These are phyloP conservation scores for Monilinia laxa DNA, from an alignment of 2,329 filamentous ascomycete genomes.

Conservation along the genomic window DNA sequence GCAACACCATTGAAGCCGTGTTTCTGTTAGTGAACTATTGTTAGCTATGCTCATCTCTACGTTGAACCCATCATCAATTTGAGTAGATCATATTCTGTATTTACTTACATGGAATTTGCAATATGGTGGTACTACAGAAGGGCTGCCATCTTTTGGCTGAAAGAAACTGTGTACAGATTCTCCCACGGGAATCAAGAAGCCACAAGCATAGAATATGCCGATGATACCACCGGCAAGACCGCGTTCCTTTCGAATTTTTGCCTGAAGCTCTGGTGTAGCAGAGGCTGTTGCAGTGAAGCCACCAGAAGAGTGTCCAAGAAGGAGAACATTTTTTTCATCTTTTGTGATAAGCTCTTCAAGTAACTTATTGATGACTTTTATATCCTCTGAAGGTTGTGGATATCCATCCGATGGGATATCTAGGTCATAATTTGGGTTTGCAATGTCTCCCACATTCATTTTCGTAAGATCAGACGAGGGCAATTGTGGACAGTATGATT, in stretches of 20 bases:
- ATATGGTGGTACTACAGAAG: not conserved
- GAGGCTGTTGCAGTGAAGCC: conserved; percentile 2
- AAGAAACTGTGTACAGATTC: conserved; percentile 18
- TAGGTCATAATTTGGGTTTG: conserved; percentile 9
- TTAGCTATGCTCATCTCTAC: not conserved
- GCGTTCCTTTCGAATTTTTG: not conserved
- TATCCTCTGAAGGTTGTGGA: conserved; percentile 4
- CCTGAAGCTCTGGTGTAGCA: conserved; percentile 2
- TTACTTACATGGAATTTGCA: conserved; percentile 13
- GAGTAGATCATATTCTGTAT: not conserved
- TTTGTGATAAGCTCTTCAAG: not conserved
- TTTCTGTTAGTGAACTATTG: not conserved
- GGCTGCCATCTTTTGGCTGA: conserved; percentile 12
- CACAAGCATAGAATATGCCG: conserved; percentile 3
- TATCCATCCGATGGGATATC: not conserved
- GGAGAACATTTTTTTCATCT: not conserved
- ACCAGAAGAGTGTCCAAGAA: conserved; percentile 6
- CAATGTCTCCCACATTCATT: not conserved
- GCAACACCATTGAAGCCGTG: conserved; percentile 18
- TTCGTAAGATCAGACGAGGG: conserved; percentile 10
- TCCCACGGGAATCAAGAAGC: conserved; percentile 4
- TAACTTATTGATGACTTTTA: not conserved
- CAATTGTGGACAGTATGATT: conserved; percentile 14
- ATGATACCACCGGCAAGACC: not conserved
- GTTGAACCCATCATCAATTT: not conserved